Evolutionary conservation across 2,329 filamentous ascomycete species (phyloP), one percentile per base, ranked within the genome.

Genomic region (Trichoderma gracile): DNA sequence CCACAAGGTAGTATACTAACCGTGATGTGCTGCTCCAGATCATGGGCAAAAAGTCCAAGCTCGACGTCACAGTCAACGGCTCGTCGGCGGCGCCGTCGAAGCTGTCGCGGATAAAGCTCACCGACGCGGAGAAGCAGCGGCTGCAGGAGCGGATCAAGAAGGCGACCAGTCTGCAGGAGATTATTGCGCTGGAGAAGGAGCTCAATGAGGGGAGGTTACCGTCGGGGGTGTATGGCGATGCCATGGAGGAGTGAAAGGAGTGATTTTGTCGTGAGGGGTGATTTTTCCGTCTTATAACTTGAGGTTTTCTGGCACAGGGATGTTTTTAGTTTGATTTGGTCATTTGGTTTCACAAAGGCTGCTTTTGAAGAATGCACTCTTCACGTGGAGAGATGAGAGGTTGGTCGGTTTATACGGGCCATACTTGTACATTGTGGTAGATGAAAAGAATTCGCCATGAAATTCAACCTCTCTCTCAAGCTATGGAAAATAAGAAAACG

Each of bases 151-250:
- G 94, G 79, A 96, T 99, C 76, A 88, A 88, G 77, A 92, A 91
- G 73, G 94, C 95, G 6, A 93, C 89, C 76, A 96, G 90, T 73
- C 76, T 99, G 73, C 89, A 93, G 70, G 95, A 98, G 79, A 96
- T 99, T 74, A 89, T 92, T 64, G 84, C 87, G 69, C 77, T 99
- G 74, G 95, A 99, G 81, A 96, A 94, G 81, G 92, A 95, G 77
- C 79, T 98, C 69, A 91, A 91, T 67, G 94, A 98, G 76, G 95
- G 95, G 1, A 83, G 91, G 73, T 83, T 98, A 76, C 94, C 94
- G 2, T 82, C 84, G 40, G 90, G 88, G 30, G 84, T 63, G 42
- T 81, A 85, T 42, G 73, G 78, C 42, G 81, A 80, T 52, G 78
- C 77, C 15, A 89, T 89, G 86, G 85, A 89, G 77, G 85, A 88